Evolutionary conservation across 768 basidiomycete genomes (phyloP).

Genomic region (Leccinum barrowsii): DNA sequence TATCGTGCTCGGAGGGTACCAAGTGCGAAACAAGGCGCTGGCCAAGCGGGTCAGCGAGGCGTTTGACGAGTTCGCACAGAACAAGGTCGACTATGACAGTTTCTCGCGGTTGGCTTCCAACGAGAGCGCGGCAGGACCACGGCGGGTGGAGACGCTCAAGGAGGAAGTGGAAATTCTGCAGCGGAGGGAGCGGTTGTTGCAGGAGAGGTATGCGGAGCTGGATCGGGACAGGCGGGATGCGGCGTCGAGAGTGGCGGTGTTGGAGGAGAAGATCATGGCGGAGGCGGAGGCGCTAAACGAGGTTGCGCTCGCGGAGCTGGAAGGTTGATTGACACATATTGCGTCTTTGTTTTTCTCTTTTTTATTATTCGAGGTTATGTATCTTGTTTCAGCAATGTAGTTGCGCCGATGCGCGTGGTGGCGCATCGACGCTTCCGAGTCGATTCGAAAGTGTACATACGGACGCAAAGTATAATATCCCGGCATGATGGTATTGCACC

Average conservation of each 20-base stretch:
- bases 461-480: not conserved
- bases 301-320: slow-evolving; percentile 65
- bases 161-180: slow-evolving; percentile 86
- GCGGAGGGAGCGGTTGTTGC: slow-evolving; percentile 70
- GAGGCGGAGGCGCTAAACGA: slow-evolving; percentile 83
- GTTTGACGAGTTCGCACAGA: slow-evolving; percentile 67
- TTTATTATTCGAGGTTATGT: not conserved
- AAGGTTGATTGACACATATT: slow-evolving; percentile 23
- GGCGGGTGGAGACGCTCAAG: slow-evolving; percentile 70
- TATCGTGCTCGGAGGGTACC: slow-evolving; percentile 88
- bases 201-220: slow-evolving; percentile 82
- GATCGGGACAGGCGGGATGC: slow-evolving; percentile 64
- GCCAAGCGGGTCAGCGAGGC: slow-evolving; percentile 59
- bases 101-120: slow-evolving; percentile 69
- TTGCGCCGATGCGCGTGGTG: not conserved
- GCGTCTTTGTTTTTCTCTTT: slow-evolving; percentile 1
- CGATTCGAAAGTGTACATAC: not conserved
- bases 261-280: slow-evolving; percentile 86
- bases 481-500: not conserved
- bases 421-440: not conserved
- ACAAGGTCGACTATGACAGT: slow-evolving; percentile 71
- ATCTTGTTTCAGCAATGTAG: not conserved
- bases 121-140: slow-evolving; percentile 75
- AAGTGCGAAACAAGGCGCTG: slow-evolving; percentile 66
- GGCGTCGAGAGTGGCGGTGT: slow-evolving; percentile 49